phyloP scores from a whole-genome alignment of 164 flowering plant genomes.

The Saururus chinensis region DNA sequence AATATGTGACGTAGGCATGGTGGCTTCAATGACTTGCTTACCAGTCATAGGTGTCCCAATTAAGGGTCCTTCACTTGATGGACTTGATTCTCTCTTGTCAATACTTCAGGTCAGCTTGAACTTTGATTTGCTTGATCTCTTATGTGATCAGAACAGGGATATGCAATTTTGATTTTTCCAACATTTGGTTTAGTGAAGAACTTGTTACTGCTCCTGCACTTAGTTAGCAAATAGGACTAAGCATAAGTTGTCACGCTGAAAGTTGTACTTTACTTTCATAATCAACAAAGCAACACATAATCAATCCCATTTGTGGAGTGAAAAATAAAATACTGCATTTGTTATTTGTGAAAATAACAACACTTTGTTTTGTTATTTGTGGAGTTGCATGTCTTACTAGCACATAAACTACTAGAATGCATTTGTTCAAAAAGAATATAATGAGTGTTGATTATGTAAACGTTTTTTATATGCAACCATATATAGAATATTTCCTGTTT shows the following conservation, averaged over 20 bases:
- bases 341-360: too few species aligned
- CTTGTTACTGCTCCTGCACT: background rate
- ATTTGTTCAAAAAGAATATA: background rate
- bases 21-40: constrained; percentile 80
- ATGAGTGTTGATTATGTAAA: background rate
- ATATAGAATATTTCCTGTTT: too few species aligned
- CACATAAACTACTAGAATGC: background rate
- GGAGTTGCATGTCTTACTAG: too few species aligned
- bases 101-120: constrained; percentile 65
- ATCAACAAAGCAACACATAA: too few species aligned
- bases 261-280: too few species aligned
- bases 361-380: too few species aligned
- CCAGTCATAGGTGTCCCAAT: constrained; percentile 98
- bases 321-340: too few species aligned
- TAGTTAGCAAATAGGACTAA: background rate
- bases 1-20: constrained; percentile 64
- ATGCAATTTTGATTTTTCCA: background rate
- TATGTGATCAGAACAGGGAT: too few species aligned
- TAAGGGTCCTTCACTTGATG: constrained; percentile 69
- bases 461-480: background rate
- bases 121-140: background rate
- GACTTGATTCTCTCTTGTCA: constrained; percentile 85
- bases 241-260: background rate
- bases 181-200: background rate
- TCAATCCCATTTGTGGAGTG: too few species aligned